Evolutionary conservation across 2,329 filamentous ascomycete species (phyloP), one percentile per base, ranked within the genome.

Genomic region (Mollisiaceae sp.): DNA sequence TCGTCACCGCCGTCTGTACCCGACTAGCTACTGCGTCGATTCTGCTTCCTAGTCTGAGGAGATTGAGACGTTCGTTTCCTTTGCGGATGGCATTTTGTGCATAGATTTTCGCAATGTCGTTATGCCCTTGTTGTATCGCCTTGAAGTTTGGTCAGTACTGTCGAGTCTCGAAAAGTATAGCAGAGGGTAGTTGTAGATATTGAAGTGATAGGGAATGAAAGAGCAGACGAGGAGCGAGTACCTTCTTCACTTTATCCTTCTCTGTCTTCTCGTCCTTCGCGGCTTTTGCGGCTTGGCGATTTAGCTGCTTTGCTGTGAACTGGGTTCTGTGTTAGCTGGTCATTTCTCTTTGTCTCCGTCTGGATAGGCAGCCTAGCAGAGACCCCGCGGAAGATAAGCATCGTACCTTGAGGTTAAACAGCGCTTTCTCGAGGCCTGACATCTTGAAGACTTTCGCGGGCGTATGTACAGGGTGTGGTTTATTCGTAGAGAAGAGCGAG

Each of bases 231-330:
- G 50, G 20, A 43, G 18, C 2, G 12, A 47, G 12, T 59, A 84
- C 84, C 80, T 88, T 88, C 77, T 88, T 86, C 63, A 88, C 76
- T 75, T 87, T 88, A 65, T 83, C 80, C 74, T 87, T 86, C 78
- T 89, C 86, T 1, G 82, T 78, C 69, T 82, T 83, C 73, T 88
- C 85, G 74, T 87, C 85, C 74, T 88, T 87, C 64, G 81, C 82
- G 35, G 86, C 85, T 76, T 87, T 88, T 58, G 83, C 82, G 20
- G 86, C 83, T 79, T 89, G 85, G 69, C 86, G 79, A 74, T 87
- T 87, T 62, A 89, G 82, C 78, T 86, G 85, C 76, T 88, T 88
- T 60, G 85, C 82, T 39, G 86, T 88, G 78, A 88, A 87, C 85
- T 71, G 20, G 27, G 15, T 2, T 12, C 18, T 5, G 11, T 41